These are phyloP conservation scores for Ogataea paraovalis DNA, from an alignment of 805 yeast genomes.

Conservation along the genomic window DNA sequence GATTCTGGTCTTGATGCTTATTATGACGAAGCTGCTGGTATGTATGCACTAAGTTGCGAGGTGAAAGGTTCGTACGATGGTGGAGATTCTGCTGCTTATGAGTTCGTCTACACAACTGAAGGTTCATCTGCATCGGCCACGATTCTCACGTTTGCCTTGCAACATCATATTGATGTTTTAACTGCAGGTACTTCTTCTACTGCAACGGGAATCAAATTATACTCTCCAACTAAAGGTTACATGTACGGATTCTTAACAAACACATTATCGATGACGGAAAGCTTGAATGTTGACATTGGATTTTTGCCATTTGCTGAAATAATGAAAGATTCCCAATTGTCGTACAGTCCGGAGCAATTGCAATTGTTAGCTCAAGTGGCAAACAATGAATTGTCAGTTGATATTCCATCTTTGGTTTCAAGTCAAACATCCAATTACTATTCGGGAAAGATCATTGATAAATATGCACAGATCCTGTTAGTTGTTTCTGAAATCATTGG, in stretches of 20 bases:
- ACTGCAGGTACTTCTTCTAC: slow-evolving; percentile 18
- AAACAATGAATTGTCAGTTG: slow-evolving; percentile 39
- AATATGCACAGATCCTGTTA: slow-evolving; percentile 52
- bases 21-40: slow-evolving; percentile 66
- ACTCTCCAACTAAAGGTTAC: slow-evolving; percentile 45
- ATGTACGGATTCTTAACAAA: slow-evolving; percentile 41
- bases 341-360: slow-evolving; percentile 43
- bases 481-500: slow-evolving; percentile 45
- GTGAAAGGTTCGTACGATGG: slow-evolving; percentile 36
- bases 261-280: slow-evolving; percentile 35
- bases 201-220: slow-evolving; percentile 34
- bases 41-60: slow-evolving; percentile 39
- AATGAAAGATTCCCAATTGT: slow-evolving; percentile 16
- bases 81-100: slow-evolving; percentile 34
- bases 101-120: slow-evolving; percentile 35
- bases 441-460: slow-evolving; percentile 52
- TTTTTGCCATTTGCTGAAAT: slow-evolving; percentile 52
- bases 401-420: slow-evolving; percentile 39
- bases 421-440: slow-evolving; percentile 42
- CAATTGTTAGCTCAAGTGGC: slow-evolving; percentile 42
- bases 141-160: slow-evolving; percentile 42
- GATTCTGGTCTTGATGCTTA: slow-evolving; percentile 34
- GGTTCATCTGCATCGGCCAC: slow-evolving; percentile 43
- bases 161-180: slow-evolving; percentile 43
- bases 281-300: slow-evolving; percentile 35